Evolutionary conservation across 169 alveolate species (phyloP), one percentile per base, ranked within the genome.

Genomic region (Cryptosporidium tyzzeri): DNA sequence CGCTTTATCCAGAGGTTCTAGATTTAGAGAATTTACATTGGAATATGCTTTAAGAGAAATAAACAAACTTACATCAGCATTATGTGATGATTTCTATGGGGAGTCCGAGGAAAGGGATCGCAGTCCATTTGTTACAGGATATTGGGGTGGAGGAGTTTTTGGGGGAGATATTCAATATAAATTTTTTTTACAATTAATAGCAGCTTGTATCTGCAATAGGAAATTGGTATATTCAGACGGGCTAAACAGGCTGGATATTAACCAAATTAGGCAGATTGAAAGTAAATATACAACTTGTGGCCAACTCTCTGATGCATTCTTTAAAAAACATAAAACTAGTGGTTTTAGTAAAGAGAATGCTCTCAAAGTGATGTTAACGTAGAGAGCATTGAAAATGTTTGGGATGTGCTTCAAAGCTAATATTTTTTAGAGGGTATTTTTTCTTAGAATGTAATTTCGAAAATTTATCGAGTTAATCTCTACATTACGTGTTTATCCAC

Each of bases 121-220:
- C 2, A n/a, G 35, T 23, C 62, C n/a, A 10, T 74, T 74, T 39
- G 71, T 74, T 33, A 51, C 62, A 8, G 71, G 86, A 33, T 53
- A 53, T n/a, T 74, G 71, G 70, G 86, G 86, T 1, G 71, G 86
- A 12, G 71, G 71, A n/a, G 71, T 59, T 14, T 74, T 59, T 59
- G 71, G 86, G 12, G 86, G 71, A n/a, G 70, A 74, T 31, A 33
- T 5, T 21, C 23, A 1, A 23, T 55, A 21, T 29, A 74, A 74
- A 55, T 74, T 74, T 55, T 0, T 74, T 12, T n/a, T 53, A 26
- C 71, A 74, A 21, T 4, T 55, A 37, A 55, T 74, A 26, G 71
- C 59, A 5, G 35, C 86, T 8, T 74, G 71, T 23, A 41, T 35
- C 18, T 74, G 71, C 31, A 74, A 35, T 18, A 74, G 86, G 39